Evolutionary conservation across 495 filamentous ascomycete genomes (phyloP).

Genomic region (Aspergillus olivimuriae): DNA sequence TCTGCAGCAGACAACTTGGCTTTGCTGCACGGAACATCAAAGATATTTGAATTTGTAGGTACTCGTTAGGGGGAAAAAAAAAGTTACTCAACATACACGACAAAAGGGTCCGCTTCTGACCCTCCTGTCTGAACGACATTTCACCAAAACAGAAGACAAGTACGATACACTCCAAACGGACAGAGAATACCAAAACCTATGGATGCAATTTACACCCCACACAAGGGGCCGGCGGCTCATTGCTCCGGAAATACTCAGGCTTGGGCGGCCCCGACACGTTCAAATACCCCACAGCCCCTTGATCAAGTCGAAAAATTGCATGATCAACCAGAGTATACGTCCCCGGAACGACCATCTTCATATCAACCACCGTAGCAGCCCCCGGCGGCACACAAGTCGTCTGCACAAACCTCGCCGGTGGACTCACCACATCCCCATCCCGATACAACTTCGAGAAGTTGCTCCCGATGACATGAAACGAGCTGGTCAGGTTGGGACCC

Average conservation of each 20-base stretch:
- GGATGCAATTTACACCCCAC: constrained; percentile 16
- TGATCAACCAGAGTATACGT: constrained; percentile 19
- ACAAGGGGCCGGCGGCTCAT: constrained; percentile 12
- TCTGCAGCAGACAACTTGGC: too few relatives aligned
- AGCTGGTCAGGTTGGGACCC: constrained; percentile 16
- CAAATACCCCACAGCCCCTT: constrained; percentile 13
- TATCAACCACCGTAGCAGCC: constrained; percentile 11
- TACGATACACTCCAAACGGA: too few relatives aligned
- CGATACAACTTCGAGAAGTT: constrained; percentile 11
- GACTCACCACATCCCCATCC: constrained; percentile 14
- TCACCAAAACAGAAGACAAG: too few relatives aligned
- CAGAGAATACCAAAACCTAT: background rate
- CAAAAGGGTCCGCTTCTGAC: too few relatives aligned
- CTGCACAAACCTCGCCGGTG: constrained; percentile 10
- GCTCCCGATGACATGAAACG: constrained; percentile 19
- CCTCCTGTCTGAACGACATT: too few relatives aligned
- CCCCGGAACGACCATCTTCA: constrained; percentile 15
- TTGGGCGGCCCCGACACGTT: constrained; percentile 10
- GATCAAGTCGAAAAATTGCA: constrained; percentile 16
- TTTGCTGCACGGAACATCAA: too few relatives aligned
- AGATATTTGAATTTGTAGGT: too few relatives aligned
- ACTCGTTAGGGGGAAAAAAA: too few relatives aligned
- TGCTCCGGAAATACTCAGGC: constrained; percentile 8
- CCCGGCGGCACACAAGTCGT: constrained; percentile 11
- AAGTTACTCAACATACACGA: too few relatives aligned